Evolutionary conservation across 2,329 filamentous ascomycete genomes (phyloP).

Genomic region (Diaporthe nobilis): DNA sequence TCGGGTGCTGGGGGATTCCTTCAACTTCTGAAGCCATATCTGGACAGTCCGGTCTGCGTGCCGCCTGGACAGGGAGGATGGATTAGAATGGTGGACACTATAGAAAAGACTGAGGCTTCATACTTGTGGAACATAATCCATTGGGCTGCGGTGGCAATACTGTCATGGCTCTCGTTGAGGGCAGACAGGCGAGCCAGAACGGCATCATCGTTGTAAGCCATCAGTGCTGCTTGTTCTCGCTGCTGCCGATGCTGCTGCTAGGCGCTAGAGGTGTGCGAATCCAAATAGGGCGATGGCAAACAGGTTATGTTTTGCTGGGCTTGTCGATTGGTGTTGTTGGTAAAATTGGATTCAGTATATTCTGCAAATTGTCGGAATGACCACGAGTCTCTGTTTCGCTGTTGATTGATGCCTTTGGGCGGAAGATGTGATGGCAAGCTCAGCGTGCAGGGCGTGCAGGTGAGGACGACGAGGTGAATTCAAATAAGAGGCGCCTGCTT

Average conservation of each 20-base stretch:
- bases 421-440: constrained; percentile 14
- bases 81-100: constrained; percentile 30
- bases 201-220: constrained; percentile 97
- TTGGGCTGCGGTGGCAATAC: constrained; percentile 95
- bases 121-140: constrained; percentile 99
- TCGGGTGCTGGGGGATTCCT: constrained; percentile 88
- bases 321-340: background rate
- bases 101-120: constrained; percentile 42
- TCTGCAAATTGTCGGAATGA: background rate
- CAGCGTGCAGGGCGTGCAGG: constrained; percentile 9
- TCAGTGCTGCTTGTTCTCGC: constrained; percentile 55
- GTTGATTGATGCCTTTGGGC: background rate
- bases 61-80: constrained; percentile 69
- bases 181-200: constrained; percentile 95
- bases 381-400: background rate
- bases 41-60: constrained; percentile 93
- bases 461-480: constrained; percentile 13
- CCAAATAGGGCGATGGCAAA: constrained; percentile 1
- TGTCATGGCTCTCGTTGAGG: constrained; percentile 97
- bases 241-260: background rate
- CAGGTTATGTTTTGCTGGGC: constrained; percentile 11
- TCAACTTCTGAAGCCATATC: constrained; percentile 91
- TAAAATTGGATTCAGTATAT: background rate
- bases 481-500: constrained; percentile 26
- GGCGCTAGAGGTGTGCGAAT: background rate